Base-by-base conservation (phyloP, 2,329 filamentous ascomycete genomes). In the Furcasterigmium sp. region DNA sequence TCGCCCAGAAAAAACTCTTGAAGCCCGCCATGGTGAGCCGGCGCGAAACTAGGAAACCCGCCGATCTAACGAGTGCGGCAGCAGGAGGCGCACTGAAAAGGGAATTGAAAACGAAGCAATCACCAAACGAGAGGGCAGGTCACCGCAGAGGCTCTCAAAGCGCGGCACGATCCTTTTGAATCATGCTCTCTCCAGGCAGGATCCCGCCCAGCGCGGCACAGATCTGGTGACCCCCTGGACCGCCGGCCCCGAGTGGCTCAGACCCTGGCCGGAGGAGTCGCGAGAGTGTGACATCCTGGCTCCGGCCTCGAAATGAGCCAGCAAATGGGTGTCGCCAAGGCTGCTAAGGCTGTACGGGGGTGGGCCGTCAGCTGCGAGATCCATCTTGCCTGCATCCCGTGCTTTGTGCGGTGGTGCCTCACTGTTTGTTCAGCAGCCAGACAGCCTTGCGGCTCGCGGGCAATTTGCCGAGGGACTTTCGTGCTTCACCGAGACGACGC, bases 171-270 rank as follows among this genome's bases (percentile, higher is more conserved):
- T 40, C 38, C 38, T 40, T 40, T 40, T 32, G n/a, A n/a, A n/a
- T n/a, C n/a, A n/a, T n/a, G n/a, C n/a, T n/a, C n/a, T n/a, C n/a
- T n/a, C n/a, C n/a, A n/a, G n/a, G n/a, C n/a, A n/a, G n/a, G n/a
- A n/a, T n/a, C n/a, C n/a, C n/a, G n/a, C n/a, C n/a, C 37, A 25
- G 37, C 37, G 37, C 37, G 37, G 37, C 37, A 29, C 37, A 39
- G 37, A 13, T 39, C 25, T 25, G 25, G n/a, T n/a, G n/a, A n/a
- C n/a, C n/a, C n/a, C n/a, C n/a, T 39, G 25, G 23, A 17, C 21
- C 29, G 25, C 23, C 13, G 18, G 26, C 7, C 6, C 32, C 28
- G n/a, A 13, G 38, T 40, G 38, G 38, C 38, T 40, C 38, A 40
- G 38, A 40, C 38, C 38, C 18, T 20, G 38, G 38, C 21, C 32